These are phyloP conservation scores for Gaultheria prostrata DNA, from an alignment of 148 eudicot species.

Conservation along the genomic window DNA sequence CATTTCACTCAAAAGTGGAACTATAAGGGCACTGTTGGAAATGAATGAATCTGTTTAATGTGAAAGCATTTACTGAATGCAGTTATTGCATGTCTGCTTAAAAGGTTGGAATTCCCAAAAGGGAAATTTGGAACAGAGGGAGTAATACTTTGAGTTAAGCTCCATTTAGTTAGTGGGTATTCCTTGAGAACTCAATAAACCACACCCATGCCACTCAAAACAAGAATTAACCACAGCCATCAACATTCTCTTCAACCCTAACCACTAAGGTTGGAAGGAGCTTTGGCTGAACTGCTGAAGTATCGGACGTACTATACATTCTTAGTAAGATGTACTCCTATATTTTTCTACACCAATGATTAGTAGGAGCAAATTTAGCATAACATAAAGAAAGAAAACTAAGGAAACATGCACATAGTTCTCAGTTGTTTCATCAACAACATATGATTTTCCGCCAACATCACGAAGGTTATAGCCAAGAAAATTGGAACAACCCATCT, in stretches of 20 bases:
- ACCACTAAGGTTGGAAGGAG: background rate
- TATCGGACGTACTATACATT: background rate
- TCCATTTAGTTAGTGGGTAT: background rate
- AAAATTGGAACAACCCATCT: background rate
- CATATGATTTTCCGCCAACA: background rate
- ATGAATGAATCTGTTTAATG: too few species aligned
- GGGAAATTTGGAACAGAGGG: too few species aligned
- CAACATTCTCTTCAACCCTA: background rate
- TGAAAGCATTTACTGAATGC: too few species aligned
- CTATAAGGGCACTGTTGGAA: too few species aligned
- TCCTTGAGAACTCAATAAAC: background rate
- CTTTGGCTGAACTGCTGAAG: background rate
- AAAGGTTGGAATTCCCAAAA: too few species aligned
- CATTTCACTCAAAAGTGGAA: too few species aligned
- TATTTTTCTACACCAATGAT: background rate
- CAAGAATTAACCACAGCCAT: background rate
- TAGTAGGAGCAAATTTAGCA: background rate
- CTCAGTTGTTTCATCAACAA: background rate
- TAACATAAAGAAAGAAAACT: background rate
- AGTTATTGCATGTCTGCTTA: too few species aligned
- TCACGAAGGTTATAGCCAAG: background rate
- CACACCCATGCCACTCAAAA: background rate
- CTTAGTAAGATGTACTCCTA: background rate
- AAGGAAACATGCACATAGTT: background rate
- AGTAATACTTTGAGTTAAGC: background rate